phyloP scores from a whole-genome alignment of 306 rosid species.

The Sicyos baderoa region DNA sequence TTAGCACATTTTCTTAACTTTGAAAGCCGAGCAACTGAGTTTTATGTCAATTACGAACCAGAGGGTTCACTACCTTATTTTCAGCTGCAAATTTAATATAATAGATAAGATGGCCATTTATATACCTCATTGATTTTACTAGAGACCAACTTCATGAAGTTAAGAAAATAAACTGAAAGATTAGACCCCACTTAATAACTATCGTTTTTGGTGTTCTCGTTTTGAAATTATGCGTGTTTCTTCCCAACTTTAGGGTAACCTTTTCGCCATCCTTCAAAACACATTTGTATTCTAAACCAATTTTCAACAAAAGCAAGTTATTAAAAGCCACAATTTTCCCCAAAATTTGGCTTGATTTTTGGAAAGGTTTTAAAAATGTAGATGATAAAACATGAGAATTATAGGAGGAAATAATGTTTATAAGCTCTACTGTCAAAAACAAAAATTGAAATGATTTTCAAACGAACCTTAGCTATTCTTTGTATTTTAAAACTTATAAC shows the following conservation, averaged over 20 bases:
- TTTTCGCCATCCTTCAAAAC: background rate
- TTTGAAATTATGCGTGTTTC: too few relatives aligned
- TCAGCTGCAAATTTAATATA: background rate
- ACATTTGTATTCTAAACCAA: background rate
- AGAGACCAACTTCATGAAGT: background rate
- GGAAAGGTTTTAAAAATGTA: background rate
- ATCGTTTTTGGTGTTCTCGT: background rate
- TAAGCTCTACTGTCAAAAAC: background rate
- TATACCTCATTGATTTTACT: background rate
- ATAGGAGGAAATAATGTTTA: background rate
- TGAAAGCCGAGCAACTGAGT: background rate
- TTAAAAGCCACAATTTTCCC: background rate
- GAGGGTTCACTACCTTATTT: background rate
- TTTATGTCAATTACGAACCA: background rate
- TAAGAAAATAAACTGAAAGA: background rate
- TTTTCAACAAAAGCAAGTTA: background rate
- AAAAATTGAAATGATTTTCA: background rate
- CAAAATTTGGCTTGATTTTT: background rate
- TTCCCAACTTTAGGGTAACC: too few relatives aligned
- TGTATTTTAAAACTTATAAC: background rate
- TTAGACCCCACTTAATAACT: background rate
- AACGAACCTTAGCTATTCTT: background rate
- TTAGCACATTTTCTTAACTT: slow-evolving; percentile 9
- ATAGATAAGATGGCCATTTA: slow-evolving; percentile 6
- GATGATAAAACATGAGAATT: background rate